These are phyloP conservation scores for Phytopythium mirpurense DNA, from an alignment of 352 stramenopile species.

Conservation along the genomic window DNA sequence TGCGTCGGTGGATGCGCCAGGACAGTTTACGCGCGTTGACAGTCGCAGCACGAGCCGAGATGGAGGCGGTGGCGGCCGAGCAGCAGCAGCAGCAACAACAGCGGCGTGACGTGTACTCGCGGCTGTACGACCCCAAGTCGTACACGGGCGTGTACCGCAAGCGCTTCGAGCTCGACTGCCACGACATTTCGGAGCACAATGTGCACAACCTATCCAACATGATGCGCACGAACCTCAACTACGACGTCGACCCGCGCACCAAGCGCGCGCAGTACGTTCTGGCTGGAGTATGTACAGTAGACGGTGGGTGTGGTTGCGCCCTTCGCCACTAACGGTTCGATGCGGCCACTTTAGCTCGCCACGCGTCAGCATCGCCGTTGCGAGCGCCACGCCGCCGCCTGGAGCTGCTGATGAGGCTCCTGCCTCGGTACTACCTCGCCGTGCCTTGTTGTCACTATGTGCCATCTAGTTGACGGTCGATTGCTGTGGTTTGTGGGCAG, in stretches of 20 bases:
- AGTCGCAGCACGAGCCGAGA: neutral
- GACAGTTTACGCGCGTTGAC: no score
- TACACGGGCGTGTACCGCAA: slow-evolving; percentile 68
- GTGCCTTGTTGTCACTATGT: neutral
- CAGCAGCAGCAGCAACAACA: slow-evolving; percentile 1
- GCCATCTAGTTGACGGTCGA: neutral
- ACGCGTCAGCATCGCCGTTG: slow-evolving; percentile 10
- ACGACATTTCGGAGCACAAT: slow-evolving; percentile 41
- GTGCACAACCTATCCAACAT: slow-evolving; percentile 51
- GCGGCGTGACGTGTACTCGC: slow-evolving; percentile 36
- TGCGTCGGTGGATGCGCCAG: no score
- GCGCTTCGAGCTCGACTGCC: slow-evolving; percentile 45
- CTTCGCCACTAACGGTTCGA: neutral
- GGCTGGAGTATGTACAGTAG: neutral
- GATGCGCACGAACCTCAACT: slow-evolving; percentile 52
- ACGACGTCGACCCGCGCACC: slow-evolving; percentile 35
- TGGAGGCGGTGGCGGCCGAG: slow-evolving; percentile 3
- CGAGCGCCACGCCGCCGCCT: neutral
- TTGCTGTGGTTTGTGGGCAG: neutral
- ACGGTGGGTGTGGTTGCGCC: neutral
- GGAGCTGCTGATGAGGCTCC: slow-evolving; percentile 6
- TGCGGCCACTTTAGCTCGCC: slow-evolving; percentile 6
- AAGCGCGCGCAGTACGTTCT: slow-evolving; percentile 43
- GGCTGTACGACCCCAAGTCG: slow-evolving; percentile 50
- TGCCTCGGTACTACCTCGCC: slow-evolving; percentile 7